These are phyloP conservation scores for Termitomyces sp. DNA, from an alignment of 768 basidiomycete species.

Conservation along the genomic window DNA sequence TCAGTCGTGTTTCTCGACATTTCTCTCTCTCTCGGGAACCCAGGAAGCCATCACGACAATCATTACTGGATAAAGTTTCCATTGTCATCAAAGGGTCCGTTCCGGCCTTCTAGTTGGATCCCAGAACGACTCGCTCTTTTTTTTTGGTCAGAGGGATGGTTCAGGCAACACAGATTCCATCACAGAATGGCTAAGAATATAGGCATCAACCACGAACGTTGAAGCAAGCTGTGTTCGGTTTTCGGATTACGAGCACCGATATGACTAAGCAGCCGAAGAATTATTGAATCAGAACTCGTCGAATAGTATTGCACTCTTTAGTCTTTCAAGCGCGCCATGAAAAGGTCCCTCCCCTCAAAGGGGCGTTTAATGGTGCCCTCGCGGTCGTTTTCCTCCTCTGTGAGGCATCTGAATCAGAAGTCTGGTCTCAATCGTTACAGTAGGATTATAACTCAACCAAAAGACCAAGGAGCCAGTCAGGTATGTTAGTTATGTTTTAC, in stretches of 20 bases:
- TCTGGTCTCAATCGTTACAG: conserved; percentile 67
- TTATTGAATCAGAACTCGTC: not conserved
- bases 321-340: conserved; percentile 14
- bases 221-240: not conserved
- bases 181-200: not conserved
- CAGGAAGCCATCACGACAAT: not conserved
- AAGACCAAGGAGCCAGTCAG: conserved; percentile 95
- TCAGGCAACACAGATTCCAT: not conserved
- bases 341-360: conserved; percentile 15
- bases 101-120: not conserved
- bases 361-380: conserved; percentile 20
- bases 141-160: not conserved
- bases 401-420: conserved; percentile 30
- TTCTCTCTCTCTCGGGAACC: not conserved
- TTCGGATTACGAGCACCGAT: conserved; percentile 11
- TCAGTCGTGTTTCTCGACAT: not conserved
- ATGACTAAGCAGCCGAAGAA: conserved; percentile 14
- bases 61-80: conserved; percentile 2
- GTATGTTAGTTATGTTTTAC: conserved; percentile 27
- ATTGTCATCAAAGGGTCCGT: conserved; percentile 1
- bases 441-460: conserved; percentile 80
- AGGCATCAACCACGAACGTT: not conserved
- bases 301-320: not conserved
- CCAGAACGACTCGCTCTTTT: not conserved
- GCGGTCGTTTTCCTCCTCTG: conserved; percentile 32